phyloP scores from a whole-genome alignment of 2,329 filamentous ascomycete species.

The Aureobasidium sp. region DNA sequence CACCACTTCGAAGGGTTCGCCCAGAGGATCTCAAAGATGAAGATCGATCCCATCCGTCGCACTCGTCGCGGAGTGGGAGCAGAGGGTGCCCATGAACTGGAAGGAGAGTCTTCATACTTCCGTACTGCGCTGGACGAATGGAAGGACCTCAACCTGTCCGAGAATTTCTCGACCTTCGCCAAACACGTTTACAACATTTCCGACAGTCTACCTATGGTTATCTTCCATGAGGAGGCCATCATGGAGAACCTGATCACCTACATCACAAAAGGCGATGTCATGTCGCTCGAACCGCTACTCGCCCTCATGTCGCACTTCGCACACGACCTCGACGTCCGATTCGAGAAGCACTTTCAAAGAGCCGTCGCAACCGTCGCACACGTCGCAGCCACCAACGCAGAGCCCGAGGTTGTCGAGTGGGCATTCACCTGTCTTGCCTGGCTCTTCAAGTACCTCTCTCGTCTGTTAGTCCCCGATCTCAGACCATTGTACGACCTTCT shows the following conservation, averaged over 20 bases:
- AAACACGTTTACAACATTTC: constrained; percentile 68
- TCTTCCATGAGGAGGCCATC: constrained; percentile 83
- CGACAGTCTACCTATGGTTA: constrained; percentile 84
- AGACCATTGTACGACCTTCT: constrained; percentile 78
- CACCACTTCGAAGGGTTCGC: constrained; percentile 91
- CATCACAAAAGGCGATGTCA: constrained; percentile 68
- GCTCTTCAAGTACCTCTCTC: constrained; percentile 93
- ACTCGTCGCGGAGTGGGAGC: constrained; percentile 48
- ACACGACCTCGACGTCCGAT: constrained; percentile 80
- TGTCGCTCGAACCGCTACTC: constrained; percentile 78
- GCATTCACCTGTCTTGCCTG: constrained; percentile 91
- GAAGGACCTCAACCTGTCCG: constrained; percentile 84
- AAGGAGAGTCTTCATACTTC: constrained; percentile 80
- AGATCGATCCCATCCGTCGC: constrained; percentile 86
- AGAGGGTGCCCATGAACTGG: constrained; percentile 63
- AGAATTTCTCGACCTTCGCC: constrained; percentile 70
- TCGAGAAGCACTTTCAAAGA: constrained; percentile 79
- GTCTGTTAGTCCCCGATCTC: constrained; percentile 77
- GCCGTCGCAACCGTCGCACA: constrained; percentile 69
- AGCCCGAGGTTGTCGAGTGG: constrained; percentile 90
- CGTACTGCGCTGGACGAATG: constrained; percentile 76
- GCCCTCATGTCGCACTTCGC: constrained; percentile 88
- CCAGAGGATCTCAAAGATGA: constrained; percentile 81
- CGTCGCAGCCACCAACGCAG: constrained; percentile 66
- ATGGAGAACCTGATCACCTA: constrained; percentile 69